Percentiles rank a stretch among this genome's conserved stretches.
phyloP scores from a whole-genome alignment of 495 filamentous ascomycete species.

The Neurospora tetrasperma region DNA sequence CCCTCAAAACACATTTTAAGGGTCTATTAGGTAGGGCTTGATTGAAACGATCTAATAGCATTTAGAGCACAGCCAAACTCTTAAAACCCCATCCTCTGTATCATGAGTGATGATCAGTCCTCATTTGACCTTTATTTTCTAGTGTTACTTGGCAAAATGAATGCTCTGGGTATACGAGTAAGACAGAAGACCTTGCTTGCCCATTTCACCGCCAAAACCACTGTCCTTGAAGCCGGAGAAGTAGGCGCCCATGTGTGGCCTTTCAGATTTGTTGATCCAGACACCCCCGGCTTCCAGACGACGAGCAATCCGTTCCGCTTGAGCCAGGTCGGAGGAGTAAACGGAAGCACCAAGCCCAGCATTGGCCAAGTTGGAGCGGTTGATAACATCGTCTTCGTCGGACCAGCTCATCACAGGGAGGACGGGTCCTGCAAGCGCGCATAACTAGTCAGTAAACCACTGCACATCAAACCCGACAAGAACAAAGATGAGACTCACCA shows the following conservation, averaged over 20 bases:
- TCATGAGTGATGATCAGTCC: background rate
- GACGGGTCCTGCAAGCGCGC: constrained; percentile 29
- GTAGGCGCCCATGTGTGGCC: constrained; percentile 40
- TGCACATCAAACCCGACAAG: background rate
- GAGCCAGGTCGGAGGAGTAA: constrained; percentile 41
- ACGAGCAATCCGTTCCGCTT: constrained; percentile 40
- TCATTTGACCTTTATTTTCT: background rate
- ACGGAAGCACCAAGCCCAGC: constrained; percentile 49
- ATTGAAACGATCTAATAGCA: background rate
- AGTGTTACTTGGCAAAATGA: constrained; percentile 26
- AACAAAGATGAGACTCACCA: constrained; percentile 15
- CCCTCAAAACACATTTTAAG: background rate
- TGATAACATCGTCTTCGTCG: constrained; percentile 48
- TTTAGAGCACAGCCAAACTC: background rate
- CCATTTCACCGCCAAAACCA: constrained; percentile 57
- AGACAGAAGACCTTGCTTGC: constrained; percentile 45
- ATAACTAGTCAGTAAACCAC: background rate
- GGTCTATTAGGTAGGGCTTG: background rate
- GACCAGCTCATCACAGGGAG: constrained; percentile 46
- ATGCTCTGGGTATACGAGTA: constrained; percentile 49
- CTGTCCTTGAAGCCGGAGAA: constrained; percentile 58
- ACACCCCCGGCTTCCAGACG: constrained; percentile 46
- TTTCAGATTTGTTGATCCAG: constrained; percentile 47
- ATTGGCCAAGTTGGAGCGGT: constrained; percentile 44
- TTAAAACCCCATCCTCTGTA: background rate